Percentiles rank a stretch among this genome's conserved stretches.
Conservation (phyloP, 2,329 filamentous ascomycete species). For the Trichoderma sp. region DNA sequence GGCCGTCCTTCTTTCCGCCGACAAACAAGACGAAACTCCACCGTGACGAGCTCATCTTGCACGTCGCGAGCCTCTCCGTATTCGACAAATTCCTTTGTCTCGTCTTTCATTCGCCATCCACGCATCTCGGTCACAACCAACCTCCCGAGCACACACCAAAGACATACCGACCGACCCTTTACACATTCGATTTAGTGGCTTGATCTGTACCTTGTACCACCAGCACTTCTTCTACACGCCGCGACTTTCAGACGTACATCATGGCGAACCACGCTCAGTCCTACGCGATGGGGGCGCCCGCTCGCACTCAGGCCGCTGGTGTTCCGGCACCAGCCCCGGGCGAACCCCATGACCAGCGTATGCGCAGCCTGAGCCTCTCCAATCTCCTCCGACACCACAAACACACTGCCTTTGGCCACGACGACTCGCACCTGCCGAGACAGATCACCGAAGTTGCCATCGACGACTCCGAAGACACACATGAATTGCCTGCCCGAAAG, state of each 20-base stretch:
- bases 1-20: constrained; percentile 17
- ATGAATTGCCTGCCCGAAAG: constrained; percentile 33
- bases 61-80: background rate
- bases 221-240: constrained; percentile 44
- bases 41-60: constrained; percentile 3
- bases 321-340: constrained; percentile 26
- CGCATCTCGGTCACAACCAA: background rate
- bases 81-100: background rate
- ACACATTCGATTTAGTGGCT: constrained; percentile 10
- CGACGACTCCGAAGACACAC: constrained; percentile 39
- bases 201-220: constrained; percentile 32
- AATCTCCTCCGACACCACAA: constrained; percentile 55
- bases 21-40: constrained; percentile 15
- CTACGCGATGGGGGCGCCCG: constrained; percentile 1
- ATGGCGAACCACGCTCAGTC: constrained; percentile 33
- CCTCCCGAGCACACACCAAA: background rate
- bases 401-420: constrained; percentile 45
- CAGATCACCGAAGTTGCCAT: constrained; percentile 41
- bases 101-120: background rate
- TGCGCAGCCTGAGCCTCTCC: constrained; percentile 56
- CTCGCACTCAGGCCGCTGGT: constrained; percentile 15
- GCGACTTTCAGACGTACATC: constrained; percentile 51
- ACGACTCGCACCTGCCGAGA: constrained; percentile 39
- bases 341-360: constrained; percentile 44
- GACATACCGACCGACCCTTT: background rate